phyloP scores from a whole-genome alignment of 495 filamentous ascomycete species.

The Pseudoneurospora amorphoporcata region DNA sequence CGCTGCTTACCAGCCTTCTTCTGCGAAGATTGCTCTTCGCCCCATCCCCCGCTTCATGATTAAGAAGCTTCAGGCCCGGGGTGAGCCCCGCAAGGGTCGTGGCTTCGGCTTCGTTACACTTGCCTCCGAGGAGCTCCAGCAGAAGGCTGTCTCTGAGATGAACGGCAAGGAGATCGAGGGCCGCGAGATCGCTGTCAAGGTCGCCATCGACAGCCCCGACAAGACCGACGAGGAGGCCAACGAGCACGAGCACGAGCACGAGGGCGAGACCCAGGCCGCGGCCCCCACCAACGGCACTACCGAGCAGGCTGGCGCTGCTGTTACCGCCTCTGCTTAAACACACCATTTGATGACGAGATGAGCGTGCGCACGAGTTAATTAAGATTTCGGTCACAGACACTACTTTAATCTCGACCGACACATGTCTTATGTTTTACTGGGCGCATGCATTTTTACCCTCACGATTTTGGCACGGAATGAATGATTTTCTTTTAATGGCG shows the following conservation, averaged over 20 bases:
- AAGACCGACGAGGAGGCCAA: conserved; percentile 83
- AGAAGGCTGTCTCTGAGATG: conserved; percentile 96
- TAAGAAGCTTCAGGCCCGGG: conserved; percentile 96
- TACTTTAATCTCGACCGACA: conserved; percentile 19
- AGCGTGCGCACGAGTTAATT: conserved; percentile 16
- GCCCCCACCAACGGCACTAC: not conserved
- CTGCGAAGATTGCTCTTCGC: conserved; percentile 95
- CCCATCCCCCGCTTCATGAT: conserved; percentile 99
- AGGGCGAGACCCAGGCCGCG: conserved; percentile 26
- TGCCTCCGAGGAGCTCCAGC: conserved; percentile 86
- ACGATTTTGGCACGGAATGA: conserved; percentile 25
- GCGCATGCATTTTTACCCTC: conserved; percentile 19
- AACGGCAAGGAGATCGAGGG: conserved; percentile 98
- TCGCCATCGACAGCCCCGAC: conserved; percentile 97
- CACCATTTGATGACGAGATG: conserved; percentile 9
- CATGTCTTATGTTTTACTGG: conserved; percentile 25
- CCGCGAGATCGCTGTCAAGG: conserved; percentile 98
- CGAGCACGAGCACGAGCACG: conserved; percentile 34
- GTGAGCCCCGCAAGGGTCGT: conserved; percentile 97
- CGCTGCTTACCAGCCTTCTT: conserved; percentile 72
- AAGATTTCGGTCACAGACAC: conserved; percentile 14
- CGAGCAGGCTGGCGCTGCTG: not conserved
- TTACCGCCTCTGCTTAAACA: conserved; percentile 12
- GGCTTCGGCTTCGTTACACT: conserved; percentile 98
- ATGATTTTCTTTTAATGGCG: conserved; percentile 21